Conservation (phyloP, 2,329 filamentous ascomycete species). For the Verticillium albo-atrum region DNA sequence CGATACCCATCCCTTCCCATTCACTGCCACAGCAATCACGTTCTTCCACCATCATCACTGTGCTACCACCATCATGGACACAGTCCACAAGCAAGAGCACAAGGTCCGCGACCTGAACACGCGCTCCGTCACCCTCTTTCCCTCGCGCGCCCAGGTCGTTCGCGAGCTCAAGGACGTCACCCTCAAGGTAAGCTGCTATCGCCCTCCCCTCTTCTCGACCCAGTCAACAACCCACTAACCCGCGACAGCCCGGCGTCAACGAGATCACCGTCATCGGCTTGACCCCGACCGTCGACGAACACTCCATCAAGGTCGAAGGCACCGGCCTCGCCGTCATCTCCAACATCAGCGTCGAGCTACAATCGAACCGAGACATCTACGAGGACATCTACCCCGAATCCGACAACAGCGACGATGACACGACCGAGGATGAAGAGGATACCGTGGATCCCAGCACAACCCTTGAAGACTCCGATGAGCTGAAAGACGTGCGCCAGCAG, state of each 20-base stretch:
- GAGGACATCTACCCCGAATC: conserved; percentile 48
- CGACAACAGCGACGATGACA: conserved; percentile 26
- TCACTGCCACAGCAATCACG: not conserved
- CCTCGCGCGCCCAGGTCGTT: conserved; percentile 54
- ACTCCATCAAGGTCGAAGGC: conserved; percentile 58
- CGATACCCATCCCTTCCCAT: not conserved
- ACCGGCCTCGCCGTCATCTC: conserved; percentile 51
- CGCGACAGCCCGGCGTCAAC: conserved; percentile 50
- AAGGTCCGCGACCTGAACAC: conserved; percentile 53
- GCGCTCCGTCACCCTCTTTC: conserved; percentile 59
- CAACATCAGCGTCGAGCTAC: conserved; percentile 56
- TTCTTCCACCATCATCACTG: not conserved
- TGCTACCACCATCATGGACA: conserved; percentile 27
- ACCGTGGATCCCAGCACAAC: conserved; percentile 15
- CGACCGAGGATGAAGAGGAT: conserved; percentile 19
- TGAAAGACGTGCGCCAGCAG: conserved; percentile 23
- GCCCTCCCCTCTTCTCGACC: conserved; percentile 7
- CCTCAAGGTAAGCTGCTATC: conserved; percentile 32
- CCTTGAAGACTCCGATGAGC: not conserved
- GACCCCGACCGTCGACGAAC: conserved; percentile 49
- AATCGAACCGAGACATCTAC: conserved; percentile 51
- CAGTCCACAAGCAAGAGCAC: conserved; percentile 42
- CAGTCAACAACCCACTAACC: conserved; percentile 31
- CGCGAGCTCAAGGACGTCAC: conserved; percentile 53
- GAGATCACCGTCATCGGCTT: conserved; percentile 54